Base-by-base conservation (phyloP, 2,329 filamentous ascomycete genomes). In the Aplosporella prunicola region DNA sequence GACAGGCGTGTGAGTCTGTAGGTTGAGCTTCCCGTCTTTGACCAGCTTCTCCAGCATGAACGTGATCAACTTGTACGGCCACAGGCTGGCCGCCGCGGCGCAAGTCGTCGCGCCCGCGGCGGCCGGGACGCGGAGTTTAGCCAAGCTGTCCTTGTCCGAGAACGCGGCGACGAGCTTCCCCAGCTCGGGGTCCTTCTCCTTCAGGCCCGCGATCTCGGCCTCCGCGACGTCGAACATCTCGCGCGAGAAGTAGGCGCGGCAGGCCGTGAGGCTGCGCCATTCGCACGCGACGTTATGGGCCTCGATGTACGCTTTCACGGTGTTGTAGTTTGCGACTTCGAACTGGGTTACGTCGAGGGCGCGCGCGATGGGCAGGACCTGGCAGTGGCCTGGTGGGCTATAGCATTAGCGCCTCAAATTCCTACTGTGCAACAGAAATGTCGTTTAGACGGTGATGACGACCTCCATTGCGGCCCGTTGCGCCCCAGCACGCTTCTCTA, bases 51-150 rank as follows among this genome's bases (percentile, higher is more conserved):
- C 75, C 1, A 93, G 62, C 0, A 88, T 68, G 59, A 77, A 80
- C 1, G 76, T 66, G 2, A 93, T 78, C 13, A 93, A 72, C 60
- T 91, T 93, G 58, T 93, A 93, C 0, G 86, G 86, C 82, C 82
- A 88, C 30, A 85, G 55, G 47, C 76, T 76, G 0, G 78, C 82
- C 0, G 83, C 82, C 27, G 74, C 63, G 26, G 64, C 63, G 43
- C 80, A 80, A 11, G 80, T 62, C 3, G 86, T 68, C 5, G 77
- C 81, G 2, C 78, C 83, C 6, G 69, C 52, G 6, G 50, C 50
- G 9, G 49, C 43, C 18, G 45, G 44, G n/a, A 61, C 48, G 20
- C 76, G 65, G 16, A 82, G 66, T 22, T 60, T 60, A 18, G 58
- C 61, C 4, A 84, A 60, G 48, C 62, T 51, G 29, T 59, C 49